Evolutionary conservation across 139 green algal species (phyloP).

Genomic region (Coelastrella sp.): DNA sequence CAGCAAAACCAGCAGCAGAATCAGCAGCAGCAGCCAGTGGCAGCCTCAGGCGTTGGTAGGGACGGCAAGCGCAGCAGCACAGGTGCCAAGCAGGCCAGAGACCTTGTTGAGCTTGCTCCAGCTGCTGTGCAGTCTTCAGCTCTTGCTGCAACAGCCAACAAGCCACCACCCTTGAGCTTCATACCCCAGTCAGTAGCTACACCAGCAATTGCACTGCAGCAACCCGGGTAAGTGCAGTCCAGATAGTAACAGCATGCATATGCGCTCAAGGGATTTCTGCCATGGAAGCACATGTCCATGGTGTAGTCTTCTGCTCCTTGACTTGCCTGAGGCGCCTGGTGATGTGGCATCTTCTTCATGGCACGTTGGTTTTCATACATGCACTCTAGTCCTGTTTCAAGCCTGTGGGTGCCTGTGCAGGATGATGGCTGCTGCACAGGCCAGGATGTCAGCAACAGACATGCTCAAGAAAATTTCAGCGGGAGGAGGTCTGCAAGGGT

Average conservation of each 20-base stretch:
- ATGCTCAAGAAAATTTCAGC: slow-evolving; percentile 39
- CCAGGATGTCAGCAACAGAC: neutral
- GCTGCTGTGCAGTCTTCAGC: no score
- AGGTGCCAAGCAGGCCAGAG: no score
- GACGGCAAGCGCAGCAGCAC: no score
- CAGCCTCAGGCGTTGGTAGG: no score
- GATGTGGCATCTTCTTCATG: neutral
- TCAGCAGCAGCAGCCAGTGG: no score
- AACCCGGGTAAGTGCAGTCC: no score
- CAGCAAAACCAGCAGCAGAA: no score
- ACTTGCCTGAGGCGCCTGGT: neutral
- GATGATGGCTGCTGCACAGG: slow-evolving; percentile 4
- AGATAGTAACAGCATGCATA: neutral
- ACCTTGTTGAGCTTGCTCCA: no score
- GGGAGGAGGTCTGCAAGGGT: neutral
- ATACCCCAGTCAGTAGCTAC: neutral
- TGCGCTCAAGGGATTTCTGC: neutral
- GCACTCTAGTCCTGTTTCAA: neutral
- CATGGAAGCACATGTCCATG: no score
- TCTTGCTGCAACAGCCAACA: neutral
- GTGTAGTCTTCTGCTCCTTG: neutral
- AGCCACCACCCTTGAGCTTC: slow-evolving; percentile 19
- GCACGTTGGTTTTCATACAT: neutral
- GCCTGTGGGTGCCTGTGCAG: neutral
- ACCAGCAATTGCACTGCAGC: slow-evolving; percentile 15